These are phyloP conservation scores for Coffea humblotiana DNA, from an alignment of 305 asterid species.

Conservation along the genomic window DNA sequence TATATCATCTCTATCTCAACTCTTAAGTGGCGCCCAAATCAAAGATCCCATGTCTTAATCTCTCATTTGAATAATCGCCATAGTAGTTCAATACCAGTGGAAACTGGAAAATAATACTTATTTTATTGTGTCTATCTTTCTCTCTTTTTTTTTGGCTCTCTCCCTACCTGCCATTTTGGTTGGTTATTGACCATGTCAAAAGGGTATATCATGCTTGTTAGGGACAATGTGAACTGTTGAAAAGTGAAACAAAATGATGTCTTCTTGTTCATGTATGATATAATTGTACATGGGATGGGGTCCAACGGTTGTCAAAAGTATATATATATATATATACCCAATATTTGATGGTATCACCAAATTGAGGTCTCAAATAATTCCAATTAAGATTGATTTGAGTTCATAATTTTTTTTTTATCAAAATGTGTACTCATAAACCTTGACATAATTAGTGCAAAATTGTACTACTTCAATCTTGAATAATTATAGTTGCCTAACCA, in stretches of 20 bases:
- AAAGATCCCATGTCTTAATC: conserved; percentile 15
- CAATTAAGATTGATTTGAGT: background rate
- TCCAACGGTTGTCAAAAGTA: background rate
- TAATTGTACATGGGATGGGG: background rate
- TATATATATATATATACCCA: background rate
- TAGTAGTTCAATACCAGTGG: background rate
- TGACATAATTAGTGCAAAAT: no score
- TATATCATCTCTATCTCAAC: background rate
- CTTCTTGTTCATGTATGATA: background rate
- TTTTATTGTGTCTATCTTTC: background rate
- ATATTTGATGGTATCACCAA: background rate
- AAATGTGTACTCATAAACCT: background rate
- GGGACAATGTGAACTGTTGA: background rate
- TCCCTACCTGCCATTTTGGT: background rate
- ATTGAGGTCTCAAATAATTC: background rate
- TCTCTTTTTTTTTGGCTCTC: background rate
- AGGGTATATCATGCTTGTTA: background rate
- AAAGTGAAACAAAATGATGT: conserved; percentile 5
- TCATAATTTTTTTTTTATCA: background rate
- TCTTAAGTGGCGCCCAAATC: background rate
- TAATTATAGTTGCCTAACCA: no score
- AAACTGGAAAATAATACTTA: conserved; percentile 4
- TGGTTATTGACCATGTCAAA: conserved; percentile 10
- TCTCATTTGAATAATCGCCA: conserved; percentile 4
- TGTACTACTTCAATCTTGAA: background rate